These are phyloP conservation scores for Kluyveromyces marxianus DNA, from an alignment of 1,139 yeast genomes.

Conservation along the genomic window DNA sequence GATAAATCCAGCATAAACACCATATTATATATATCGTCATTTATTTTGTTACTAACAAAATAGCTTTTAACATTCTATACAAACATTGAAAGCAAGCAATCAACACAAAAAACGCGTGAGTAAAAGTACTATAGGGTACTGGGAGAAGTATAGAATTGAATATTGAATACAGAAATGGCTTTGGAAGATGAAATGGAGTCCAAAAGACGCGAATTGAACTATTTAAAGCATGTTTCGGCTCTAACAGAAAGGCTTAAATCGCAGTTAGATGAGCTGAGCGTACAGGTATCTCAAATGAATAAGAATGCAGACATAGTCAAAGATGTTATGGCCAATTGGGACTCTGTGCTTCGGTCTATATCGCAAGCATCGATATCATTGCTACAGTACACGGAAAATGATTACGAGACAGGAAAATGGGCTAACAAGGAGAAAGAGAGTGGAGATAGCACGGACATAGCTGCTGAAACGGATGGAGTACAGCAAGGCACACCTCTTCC, in stretches of 20 bases:
- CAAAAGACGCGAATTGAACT: conserved; percentile 23
- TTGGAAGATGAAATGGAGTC: conserved; percentile 1
- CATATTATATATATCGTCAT: not conserved
- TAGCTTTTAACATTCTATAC: not conserved
- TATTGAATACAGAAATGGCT: not conserved
- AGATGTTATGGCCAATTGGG: conserved; percentile 27
- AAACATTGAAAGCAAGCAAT: not conserved
- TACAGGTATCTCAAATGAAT: conserved; percentile 22
- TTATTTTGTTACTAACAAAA: not conserved
- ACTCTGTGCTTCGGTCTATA: conserved; percentile 25
- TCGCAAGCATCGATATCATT: conserved; percentile 29
- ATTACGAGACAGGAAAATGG: conserved; percentile 28
- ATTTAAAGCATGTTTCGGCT: conserved; percentile 22
- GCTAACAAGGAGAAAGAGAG: conserved; percentile 3
- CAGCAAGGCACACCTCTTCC: conserved; percentile 41
- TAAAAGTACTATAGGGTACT: not conserved
- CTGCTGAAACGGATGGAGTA: not conserved
- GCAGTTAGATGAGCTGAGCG: conserved; percentile 23
- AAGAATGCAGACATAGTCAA: conserved; percentile 23
- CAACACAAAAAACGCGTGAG: not conserved
- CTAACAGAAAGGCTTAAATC: conserved; percentile 23
- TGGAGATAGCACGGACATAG: too few species aligned
- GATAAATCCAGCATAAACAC: too few species aligned
- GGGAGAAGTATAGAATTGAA: not conserved
- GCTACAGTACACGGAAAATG: conserved; percentile 27